A percentile compares a stretch with the other conserved stretches of the same genome.
phyloP scores from a whole-genome alignment of 2,329 filamentous ascomycete species.

The Hirsutella thompsonii region DNA sequence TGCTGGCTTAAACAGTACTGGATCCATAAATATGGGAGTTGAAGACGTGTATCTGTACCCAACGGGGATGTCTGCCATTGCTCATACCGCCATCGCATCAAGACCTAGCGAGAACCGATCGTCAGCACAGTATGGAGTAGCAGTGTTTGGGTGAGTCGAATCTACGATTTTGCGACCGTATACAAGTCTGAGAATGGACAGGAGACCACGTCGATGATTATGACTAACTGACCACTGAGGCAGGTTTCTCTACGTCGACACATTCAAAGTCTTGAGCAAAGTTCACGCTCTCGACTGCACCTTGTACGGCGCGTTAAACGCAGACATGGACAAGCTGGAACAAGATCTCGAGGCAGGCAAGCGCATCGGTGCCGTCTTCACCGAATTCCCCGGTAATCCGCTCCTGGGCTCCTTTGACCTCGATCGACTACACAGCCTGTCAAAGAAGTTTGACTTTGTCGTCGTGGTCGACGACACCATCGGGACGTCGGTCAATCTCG shows the following conservation, averaged over 20 bases:
- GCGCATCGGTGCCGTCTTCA: conserved; percentile 28
- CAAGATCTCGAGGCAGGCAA: conserved; percentile 21
- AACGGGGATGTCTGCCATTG: conserved; percentile 39
- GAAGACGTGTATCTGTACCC: conserved; percentile 34
- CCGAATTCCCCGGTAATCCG: conserved; percentile 27
- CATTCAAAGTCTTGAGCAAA: conserved; percentile 15
- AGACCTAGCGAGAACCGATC: background rate
- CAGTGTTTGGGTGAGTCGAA: conserved; percentile 14
- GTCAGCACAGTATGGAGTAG: conserved; percentile 7
- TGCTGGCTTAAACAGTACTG: conserved; percentile 9
- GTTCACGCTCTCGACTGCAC: conserved; percentile 18
- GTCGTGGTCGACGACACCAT: conserved; percentile 32
- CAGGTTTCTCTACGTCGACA: conserved; percentile 16
- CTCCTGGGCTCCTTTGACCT: conserved; percentile 17
- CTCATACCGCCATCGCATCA: conserved; percentile 9
- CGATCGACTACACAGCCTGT: conserved; percentile 11
- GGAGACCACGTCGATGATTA: no score
- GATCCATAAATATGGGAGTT: background rate
- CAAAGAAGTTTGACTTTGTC: conserved; percentile 24
- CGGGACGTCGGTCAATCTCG: conserved; percentile 29
- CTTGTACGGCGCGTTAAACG: conserved; percentile 28
- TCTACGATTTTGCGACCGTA: no score
- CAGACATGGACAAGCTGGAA: conserved; percentile 27
- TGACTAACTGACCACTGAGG: background rate
- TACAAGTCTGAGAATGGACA: no score